Base-by-base conservation (phyloP, 331 rosid genomes). In the Prunus yedoensis region DNA sequence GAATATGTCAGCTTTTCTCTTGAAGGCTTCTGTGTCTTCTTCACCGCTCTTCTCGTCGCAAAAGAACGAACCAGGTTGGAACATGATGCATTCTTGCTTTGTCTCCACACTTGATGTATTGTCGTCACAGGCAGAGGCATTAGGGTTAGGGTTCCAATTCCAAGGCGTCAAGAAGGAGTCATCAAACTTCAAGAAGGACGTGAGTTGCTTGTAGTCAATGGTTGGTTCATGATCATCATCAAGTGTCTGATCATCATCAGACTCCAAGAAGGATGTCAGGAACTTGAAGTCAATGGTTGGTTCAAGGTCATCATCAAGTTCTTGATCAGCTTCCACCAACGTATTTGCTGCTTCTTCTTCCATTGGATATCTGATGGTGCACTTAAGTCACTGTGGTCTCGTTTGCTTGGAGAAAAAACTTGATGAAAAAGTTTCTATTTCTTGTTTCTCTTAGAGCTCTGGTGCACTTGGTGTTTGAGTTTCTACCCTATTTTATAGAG, bases 161-260 rank as follows among this genome's bases (percentile, higher is more conserved):
- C 74, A 76, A 1, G 68, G 68, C 17, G 60, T 66, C 20, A 76
- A 28, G 80, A 53, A 76, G 23, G 68, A 78, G 51, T 21, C 0
- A 30, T 65, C 78, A 13, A 1, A 38, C 38, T 57, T 20, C 74
- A 72, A 79, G 78, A 79, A 79, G 18, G 78, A 79, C 14, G 78
- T 66, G 14, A 79, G 72, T 15, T 9, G 49, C 20, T 30, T 3
- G 56, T 70, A 59, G n/a, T 60, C 69, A 8, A 61, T 45, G 17
- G 68, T 59, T 41, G 21, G 9, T 30, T 8, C 9, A 60, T 60
- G 41, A 14, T 58, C 63, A 38, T 38, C 43, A 38, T 38, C 8
- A 38, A 38, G 9, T 38, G 43, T 2, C 9, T 38, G 2, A 38
- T 7, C 43, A 38, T 38, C 43, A 38, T 38, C 43, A 6, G 9